Conservation (phyloP, 352 stramenopile genomes). For the Thraustochytrium sp. region DNA sequence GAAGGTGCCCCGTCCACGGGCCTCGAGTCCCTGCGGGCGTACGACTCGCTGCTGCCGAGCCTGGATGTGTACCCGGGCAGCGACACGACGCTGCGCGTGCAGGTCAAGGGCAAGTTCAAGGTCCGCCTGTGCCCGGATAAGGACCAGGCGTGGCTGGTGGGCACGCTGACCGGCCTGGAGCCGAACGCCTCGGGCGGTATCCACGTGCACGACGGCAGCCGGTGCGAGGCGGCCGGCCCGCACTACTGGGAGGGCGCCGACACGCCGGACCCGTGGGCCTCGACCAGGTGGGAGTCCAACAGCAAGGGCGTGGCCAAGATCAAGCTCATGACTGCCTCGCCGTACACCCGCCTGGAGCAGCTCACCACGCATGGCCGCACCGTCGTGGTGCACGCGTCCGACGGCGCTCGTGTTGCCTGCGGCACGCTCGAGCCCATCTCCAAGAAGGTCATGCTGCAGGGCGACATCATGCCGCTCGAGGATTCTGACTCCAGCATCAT, state of each 20-base stretch:
- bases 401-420: background rate
- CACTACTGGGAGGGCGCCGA: slow-evolving; percentile 5
- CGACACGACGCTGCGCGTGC: too few species aligned
- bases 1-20: too few species aligned
- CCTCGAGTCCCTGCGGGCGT: too few species aligned
- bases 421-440: background rate
- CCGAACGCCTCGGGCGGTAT: background rate
- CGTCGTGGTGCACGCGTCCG: background rate
- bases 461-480: background rate
- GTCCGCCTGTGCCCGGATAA: background rate
- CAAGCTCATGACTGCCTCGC: background rate
- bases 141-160: background rate
- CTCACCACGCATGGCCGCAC: background rate
- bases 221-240: background rate
- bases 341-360: background rate
- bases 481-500: background rate
- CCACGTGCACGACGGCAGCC: background rate
- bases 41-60: too few species aligned
- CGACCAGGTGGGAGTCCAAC: background rate
- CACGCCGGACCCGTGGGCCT: background rate
- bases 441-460: background rate
- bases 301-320: background rate
- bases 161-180: background rate
- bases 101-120: background rate
- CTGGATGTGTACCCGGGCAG: too few species aligned